Evolutionary conservation across 1,139 yeast genomes (phyloP).

Genomic region (Blastobotrys serpentis): DNA sequence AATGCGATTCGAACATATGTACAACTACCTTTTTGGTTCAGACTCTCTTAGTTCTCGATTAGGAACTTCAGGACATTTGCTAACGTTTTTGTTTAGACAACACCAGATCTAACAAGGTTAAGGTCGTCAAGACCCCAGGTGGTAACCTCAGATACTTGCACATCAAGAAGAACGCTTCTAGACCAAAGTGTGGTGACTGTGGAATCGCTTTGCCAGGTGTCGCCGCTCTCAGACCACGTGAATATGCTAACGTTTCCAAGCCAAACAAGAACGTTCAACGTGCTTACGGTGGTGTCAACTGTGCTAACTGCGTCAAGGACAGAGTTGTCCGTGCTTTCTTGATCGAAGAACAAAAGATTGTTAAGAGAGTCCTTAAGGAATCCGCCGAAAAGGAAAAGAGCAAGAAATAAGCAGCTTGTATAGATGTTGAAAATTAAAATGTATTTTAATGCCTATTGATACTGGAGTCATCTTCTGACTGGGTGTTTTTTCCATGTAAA

Average conservation of each 20-base stretch:
- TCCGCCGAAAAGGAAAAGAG: conserved; percentile 79
- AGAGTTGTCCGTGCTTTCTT: conserved; percentile 99
- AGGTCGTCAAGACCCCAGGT: conserved; percentile 99
- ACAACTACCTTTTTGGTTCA: too few species aligned
- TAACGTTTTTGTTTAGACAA: conserved; percentile 49
- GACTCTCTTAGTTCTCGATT: background rate
- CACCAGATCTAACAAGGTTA: conserved; percentile 98
- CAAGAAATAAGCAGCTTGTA: conserved; percentile 23
- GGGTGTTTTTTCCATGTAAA: too few species aligned
- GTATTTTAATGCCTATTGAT: conserved; percentile 8
- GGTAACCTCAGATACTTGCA: conserved; percentile 97
- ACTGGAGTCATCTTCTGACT: too few species aligned
- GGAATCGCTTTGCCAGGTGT: conserved; percentile 85
- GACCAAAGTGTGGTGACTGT: conserved; percentile 99
- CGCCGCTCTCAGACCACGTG: conserved; percentile 95
- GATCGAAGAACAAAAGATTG: conserved; percentile 99
- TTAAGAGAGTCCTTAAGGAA: conserved; percentile 97
- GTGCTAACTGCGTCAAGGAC: conserved; percentile 98
- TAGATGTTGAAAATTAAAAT: conserved; percentile 9
- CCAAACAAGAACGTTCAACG: conserved; percentile 98
- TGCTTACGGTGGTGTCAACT: conserved; percentile 99
- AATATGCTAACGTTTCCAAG: conserved; percentile 91
- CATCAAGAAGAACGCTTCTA: conserved; percentile 89
- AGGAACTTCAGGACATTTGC: background rate
- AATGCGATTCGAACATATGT: too few species aligned